Percentiles rank a stretch among this genome's conserved stretches.
These are phyloP conservation scores for Ottelia alismoides DNA, from an alignment of 106 monocot genomes.

Conservation along the genomic window DNA sequence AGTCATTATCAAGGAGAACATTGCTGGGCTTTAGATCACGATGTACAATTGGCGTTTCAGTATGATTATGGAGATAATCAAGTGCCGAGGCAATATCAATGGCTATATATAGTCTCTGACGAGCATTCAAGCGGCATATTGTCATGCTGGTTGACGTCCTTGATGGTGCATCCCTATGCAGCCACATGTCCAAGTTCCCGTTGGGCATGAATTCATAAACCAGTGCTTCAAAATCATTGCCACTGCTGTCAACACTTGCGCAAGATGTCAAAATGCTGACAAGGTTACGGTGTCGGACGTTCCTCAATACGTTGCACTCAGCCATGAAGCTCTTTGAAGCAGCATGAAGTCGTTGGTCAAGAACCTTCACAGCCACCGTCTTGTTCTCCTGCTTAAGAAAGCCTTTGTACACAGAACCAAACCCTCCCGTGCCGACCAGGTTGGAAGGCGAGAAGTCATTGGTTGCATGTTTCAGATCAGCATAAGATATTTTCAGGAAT, in stretches of 20 bases:
- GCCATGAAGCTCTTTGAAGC: constrained; percentile 3
- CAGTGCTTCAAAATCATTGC: constrained; percentile 5
- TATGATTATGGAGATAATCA: constrained; percentile 22
- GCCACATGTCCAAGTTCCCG: constrained; percentile 3
- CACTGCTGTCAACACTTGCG: not conserved
- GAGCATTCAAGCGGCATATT: too few species aligned
- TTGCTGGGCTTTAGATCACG: too few species aligned
- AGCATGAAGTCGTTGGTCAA: too few species aligned
- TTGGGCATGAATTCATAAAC: constrained; percentile 2
- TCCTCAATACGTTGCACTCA: constrained; percentile 2
- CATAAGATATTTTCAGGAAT: too few species aligned
- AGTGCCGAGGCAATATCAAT: constrained; percentile 10
- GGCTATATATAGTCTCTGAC: not conserved
- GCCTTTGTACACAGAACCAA: too few species aligned
- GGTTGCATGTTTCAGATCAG: too few species aligned
- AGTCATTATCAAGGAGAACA: constrained; percentile 1
- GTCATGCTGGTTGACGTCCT: too few species aligned
- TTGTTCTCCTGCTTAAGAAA: too few species aligned
- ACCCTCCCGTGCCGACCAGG: too few species aligned
- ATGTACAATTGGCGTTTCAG: constrained; percentile 11
- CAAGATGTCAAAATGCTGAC: constrained; percentile 5
- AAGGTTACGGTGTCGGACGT: constrained; percentile 2
- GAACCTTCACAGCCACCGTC: too few species aligned
- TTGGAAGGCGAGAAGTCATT: too few species aligned
- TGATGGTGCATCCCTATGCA: not conserved